These are phyloP conservation scores for Iris pallida DNA, from an alignment of 116 monocot species.

Conservation along the genomic window DNA sequence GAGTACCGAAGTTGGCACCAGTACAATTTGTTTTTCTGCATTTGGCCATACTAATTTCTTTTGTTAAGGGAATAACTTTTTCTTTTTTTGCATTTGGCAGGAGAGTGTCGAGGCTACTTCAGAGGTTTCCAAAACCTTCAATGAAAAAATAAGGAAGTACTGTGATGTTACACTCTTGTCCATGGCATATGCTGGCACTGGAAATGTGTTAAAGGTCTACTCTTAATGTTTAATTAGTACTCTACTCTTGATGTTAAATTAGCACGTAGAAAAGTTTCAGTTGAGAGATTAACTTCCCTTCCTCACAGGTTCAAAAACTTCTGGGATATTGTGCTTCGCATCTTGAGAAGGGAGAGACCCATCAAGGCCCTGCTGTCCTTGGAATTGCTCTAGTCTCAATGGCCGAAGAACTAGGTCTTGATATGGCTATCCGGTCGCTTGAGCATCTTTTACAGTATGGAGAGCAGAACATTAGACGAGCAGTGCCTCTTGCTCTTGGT, in stretches of 20 bases:
- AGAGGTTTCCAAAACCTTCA: conserved; percentile 92
- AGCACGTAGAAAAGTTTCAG: background rate
- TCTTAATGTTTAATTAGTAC: background rate
- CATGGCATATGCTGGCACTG: conserved; percentile 96
- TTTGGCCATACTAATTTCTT: too few relatives aligned
- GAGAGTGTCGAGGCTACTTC: conserved; percentile 96
- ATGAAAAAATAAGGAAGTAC: conserved; percentile 90
- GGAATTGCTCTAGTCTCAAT: conserved; percentile 95
- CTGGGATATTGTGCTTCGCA: conserved; percentile 86
- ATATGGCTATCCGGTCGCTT: conserved; percentile 89
- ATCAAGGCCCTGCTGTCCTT: conserved; percentile 96
- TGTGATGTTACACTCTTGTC: conserved; percentile 94
- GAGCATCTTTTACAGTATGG: conserved; percentile 95
- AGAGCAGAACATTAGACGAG: conserved; percentile 92
- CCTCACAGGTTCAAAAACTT: conserved; percentile 80
- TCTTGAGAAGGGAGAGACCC: conserved; percentile 92
- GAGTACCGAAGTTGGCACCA: too few relatives aligned
- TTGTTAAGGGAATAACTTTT: background rate
- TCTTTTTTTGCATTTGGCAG: conserved; percentile 29
- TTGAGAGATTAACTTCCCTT: background rate
- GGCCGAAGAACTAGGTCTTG: conserved; percentile 95
- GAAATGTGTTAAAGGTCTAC: conserved; percentile 95
- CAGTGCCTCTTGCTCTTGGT: conserved; percentile 90
- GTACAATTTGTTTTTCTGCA: too few relatives aligned
- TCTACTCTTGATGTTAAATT: too few relatives aligned